Percentiles rank a stretch among this genome's conserved stretches.
These are phyloP conservation scores for Clarireedia sp. DNA, from an alignment of 2,329 filamentous ascomycete genomes.

Conservation along the genomic window DNA sequence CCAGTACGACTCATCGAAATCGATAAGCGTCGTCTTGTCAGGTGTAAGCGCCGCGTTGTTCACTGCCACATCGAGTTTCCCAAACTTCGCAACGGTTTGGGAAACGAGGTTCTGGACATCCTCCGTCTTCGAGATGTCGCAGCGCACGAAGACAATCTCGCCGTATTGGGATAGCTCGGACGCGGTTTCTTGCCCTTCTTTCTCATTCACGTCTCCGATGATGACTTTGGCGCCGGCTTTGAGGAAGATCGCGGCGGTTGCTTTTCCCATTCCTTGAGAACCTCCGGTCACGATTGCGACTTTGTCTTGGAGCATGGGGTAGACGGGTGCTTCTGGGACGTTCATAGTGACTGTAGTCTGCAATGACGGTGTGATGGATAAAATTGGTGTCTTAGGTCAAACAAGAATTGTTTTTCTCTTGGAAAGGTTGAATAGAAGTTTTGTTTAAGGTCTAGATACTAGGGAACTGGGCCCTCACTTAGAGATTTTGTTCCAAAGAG, in stretches of 20 bases:
- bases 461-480: too few relatives aligned
- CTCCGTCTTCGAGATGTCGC: conserved; percentile 4
- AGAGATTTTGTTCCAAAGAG: too few relatives aligned
- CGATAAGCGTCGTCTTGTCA: not conserved
- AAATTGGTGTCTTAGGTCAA: too few relatives aligned
- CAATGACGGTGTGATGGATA: too few relatives aligned
- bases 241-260: conserved; percentile 2
- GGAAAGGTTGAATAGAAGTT: too few relatives aligned
- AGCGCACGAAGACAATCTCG: not conserved
- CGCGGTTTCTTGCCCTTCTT: not conserved
- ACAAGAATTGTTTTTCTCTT: too few relatives aligned
- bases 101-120: conserved; percentile 5
- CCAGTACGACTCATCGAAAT: conserved; percentile 6
- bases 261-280: conserved; percentile 31
- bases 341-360: conserved; percentile 1
- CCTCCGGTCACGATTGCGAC: conserved; percentile 15
- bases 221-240: conserved; percentile 5
- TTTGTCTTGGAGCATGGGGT: conserved; percentile 11
- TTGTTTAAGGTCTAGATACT: too few relatives aligned
- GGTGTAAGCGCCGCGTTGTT: conserved; percentile 38
- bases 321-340: conserved; percentile 8
- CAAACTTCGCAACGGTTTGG: conserved; percentile 38
- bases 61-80: conserved; percentile 45
- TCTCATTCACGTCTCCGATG: conserved; percentile 1
- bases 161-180: conserved; percentile 4